Evolutionary conservation across 2,329 filamentous ascomycete species (phyloP), one percentile per base, ranked within the genome.

Genomic region (Acrodontium crateriforme): DNA sequence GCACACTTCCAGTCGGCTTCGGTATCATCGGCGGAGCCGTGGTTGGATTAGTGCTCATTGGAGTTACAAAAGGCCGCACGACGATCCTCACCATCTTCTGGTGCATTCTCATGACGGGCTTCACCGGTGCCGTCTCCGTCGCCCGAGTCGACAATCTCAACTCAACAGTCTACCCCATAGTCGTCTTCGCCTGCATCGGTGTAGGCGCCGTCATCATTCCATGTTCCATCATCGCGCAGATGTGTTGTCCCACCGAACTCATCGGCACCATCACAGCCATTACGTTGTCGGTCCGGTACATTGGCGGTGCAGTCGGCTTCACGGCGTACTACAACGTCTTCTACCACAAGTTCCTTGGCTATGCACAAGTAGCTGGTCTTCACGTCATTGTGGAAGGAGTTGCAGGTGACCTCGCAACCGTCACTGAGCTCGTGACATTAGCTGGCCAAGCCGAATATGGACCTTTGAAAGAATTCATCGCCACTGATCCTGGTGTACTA

Each of bases 141-240:
- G 41, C 44, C 7, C 24, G 22, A 2, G 28, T 32, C 2, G 33
- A 43, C 26, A 46, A 46, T 17, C 30, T 43, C 22, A 19, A 27
- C 17, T 17, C 35, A 3, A 30, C 25, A 3, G 37, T 41, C 14
- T 44, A 41, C 55, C 64, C 59, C 9, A 52, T 77, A 15, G 56
- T 78, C 13, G 56, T 67, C 9, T 44, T 78, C 4, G 70, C 72
- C 2, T 66, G 68, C 4, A 52, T 78, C 8, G 74, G 74, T n/a
- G 69, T 78, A 4, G 75, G 74, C 7, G 75, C 70, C 1, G 73
- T 79, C 30, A 68, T 78, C 20, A 68, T 80, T 7, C 75, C 74
- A 1, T 67, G 68, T 5, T 72, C 69, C 2, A 74, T 78, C 39
- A 74, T 79, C 33, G 42, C 71, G 5, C 73, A 71, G 12, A 75